Conservation (phyloP, 805 yeast genomes). For the Nakazawaea ambrosiae region DNA sequence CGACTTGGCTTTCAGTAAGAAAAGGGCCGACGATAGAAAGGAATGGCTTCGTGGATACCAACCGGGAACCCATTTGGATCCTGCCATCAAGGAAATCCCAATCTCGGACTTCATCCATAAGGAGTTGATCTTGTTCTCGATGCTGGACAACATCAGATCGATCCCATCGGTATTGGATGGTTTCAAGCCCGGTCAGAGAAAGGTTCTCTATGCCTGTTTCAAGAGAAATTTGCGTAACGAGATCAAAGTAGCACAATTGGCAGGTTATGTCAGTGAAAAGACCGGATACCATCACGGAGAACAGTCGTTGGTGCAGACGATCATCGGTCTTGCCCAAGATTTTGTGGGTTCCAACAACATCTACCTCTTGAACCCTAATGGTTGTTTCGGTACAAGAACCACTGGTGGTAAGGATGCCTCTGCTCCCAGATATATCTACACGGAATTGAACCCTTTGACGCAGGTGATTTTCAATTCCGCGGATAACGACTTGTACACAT, state of each 20-base stretch:
- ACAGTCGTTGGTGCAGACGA: conserved; percentile 77
- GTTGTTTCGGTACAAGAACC: conserved; percentile 94
- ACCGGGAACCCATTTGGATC: conserved; percentile 91
- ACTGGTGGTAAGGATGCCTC: conserved; percentile 98
- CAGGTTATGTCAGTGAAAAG: conserved; percentile 81
- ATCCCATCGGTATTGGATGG: conserved; percentile 95
- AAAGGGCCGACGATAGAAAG: conserved; percentile 94
- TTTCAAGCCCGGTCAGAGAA: conserved; percentile 94
- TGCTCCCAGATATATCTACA: conserved; percentile 95
- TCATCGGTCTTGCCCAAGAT: conserved; percentile 91
- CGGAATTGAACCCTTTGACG: conserved; percentile 74
- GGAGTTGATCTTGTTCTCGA: conserved; percentile 87
- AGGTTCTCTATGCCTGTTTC: conserved; percentile 82
- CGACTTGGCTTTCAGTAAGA: conserved; percentile 91
- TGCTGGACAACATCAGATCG: conserved; percentile 95
- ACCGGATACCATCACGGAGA: conserved; percentile 98
- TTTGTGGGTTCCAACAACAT: conserved; percentile 90
- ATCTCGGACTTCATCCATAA: conserved; percentile 92
- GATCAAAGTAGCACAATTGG: conserved; percentile 84
- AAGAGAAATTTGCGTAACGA: conserved; percentile 71
- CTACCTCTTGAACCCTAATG: conserved; percentile 80
- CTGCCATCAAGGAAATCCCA: conserved; percentile 68
- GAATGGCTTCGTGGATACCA: conserved; percentile 90
- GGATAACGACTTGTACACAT: conserved; percentile 72
- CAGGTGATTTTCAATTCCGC: conserved; percentile 67